phyloP scores from a whole-genome alignment of 1,284 basidiomycete species.

The Malassezia nana region DNA sequence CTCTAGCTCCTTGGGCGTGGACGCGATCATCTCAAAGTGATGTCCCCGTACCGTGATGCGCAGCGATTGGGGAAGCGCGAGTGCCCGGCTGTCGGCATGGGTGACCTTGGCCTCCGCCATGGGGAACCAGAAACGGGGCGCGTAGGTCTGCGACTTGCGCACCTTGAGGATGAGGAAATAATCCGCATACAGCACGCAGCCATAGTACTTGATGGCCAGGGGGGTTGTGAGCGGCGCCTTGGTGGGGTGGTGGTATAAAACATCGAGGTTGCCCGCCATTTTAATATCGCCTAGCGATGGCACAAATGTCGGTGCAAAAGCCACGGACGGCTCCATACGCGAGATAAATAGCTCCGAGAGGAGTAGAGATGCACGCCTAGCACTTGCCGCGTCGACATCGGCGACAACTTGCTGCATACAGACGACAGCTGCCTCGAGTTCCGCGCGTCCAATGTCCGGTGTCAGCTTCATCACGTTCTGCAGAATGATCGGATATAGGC shows the following conservation, averaged over 20 bases:
- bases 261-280: slow-evolving; percentile 42
- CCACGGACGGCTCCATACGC: slow-evolving; percentile 32
- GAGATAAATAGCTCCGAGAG: slow-evolving; percentile 36
- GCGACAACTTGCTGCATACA: slow-evolving; percentile 35
- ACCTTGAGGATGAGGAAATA: slow-evolving; percentile 43
- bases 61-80: slow-evolving; percentile 35
- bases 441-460: slow-evolving; percentile 17
- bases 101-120: slow-evolving; percentile 32
- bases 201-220: slow-evolving; percentile 44
- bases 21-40: slow-evolving; percentile 43
- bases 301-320: slow-evolving; percentile 25
- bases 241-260: slow-evolving; percentile 37
- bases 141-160: slow-evolving; percentile 35
- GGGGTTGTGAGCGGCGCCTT: slow-evolving; percentile 33
- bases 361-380: slow-evolving; percentile 33
- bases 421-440: slow-evolving; percentile 27
- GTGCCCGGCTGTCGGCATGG: slow-evolving; percentile 23
- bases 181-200: slow-evolving; percentile 36
- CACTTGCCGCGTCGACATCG: slow-evolving; percentile 39
- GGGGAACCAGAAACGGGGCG: slow-evolving; percentile 44
- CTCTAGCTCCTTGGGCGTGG: slow-evolving; percentile 33
- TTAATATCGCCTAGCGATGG: slow-evolving; percentile 33
- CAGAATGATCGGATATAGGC: slow-evolving; percentile 42
- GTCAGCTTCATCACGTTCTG: slow-evolving; percentile 38
- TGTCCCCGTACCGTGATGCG: slow-evolving; percentile 36